phyloP scores from a whole-genome alignment of 495 filamentous ascomycete species.

The Rusavskia elegans region DNA sequence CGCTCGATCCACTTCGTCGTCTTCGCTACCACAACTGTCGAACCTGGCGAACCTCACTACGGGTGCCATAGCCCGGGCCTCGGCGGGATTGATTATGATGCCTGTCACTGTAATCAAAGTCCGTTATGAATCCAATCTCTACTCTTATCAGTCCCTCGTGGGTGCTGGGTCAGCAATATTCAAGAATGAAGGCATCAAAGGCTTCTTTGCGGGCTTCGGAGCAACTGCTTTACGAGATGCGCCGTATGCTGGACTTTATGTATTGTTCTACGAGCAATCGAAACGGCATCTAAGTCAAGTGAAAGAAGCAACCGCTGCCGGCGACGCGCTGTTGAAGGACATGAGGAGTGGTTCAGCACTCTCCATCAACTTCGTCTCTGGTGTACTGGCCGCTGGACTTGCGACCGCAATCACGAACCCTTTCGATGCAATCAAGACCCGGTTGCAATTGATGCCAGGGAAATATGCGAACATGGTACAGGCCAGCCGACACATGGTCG shows the following conservation, averaged over 20 bases:
- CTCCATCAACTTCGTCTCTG: constrained; percentile 71
- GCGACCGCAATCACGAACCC: constrained; percentile 86
- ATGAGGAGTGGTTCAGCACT: constrained; percentile 32
- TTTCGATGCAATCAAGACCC: constrained; percentile 91
- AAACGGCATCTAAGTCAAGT: constrained; percentile 48
- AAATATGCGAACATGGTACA: constrained; percentile 76
- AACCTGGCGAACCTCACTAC: constrained; percentile 73
- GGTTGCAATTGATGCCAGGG: constrained; percentile 76
- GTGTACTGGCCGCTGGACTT: constrained; percentile 59
- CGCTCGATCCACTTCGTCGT: constrained; percentile 32
- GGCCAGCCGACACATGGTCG: constrained; percentile 58
- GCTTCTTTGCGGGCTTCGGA: constrained; percentile 87
- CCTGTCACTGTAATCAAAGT: constrained; percentile 95
- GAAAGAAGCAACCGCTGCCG: neutral
- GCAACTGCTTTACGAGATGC: constrained; percentile 89
- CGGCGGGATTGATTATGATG: constrained; percentile 85
- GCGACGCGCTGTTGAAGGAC: neutral
- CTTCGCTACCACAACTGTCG: constrained; percentile 67
- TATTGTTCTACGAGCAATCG: constrained; percentile 81
- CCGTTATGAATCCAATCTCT: constrained; percentile 75
- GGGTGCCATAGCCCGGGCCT: constrained; percentile 67
- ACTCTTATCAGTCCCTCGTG: constrained; percentile 64
- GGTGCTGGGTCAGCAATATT: constrained; percentile 62
- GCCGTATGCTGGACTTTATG: constrained; percentile 88
- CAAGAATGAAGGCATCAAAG: constrained; percentile 53